A percentile compares a stretch with the other conserved stretches of the same genome.
phyloP scores from a whole-genome alignment of 1,139 yeast genomes.

The Suhomyces panamericanus region DNA sequence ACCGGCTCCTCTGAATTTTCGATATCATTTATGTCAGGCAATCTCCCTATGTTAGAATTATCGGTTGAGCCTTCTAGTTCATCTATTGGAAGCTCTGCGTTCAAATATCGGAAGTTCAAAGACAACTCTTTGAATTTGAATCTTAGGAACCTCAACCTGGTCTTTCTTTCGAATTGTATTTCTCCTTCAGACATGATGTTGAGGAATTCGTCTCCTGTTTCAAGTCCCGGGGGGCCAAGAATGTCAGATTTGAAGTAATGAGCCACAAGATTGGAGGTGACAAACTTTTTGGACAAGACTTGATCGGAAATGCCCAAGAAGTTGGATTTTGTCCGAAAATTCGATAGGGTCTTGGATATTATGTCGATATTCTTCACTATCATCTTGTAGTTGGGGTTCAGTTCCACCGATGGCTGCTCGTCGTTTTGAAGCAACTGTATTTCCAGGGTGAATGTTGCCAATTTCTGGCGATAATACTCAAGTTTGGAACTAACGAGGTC shows the following conservation, averaged over 20 bases:
- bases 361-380: constrained; percentile 3
- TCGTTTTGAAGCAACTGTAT: background rate
- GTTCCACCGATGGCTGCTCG: background rate
- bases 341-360: constrained; percentile 1
- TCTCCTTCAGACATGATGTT: constrained; percentile 10
- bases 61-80: background rate
- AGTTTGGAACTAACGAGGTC: constrained; percentile 11
- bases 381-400: constrained; percentile 4
- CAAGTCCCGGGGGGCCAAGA: background rate
- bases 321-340: constrained; percentile 1
- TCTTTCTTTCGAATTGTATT: constrained; percentile 10
- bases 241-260: constrained; percentile 2
- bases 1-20: constrained; percentile 7
- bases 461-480: constrained; percentile 12
- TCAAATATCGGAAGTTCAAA: constrained; percentile 7
- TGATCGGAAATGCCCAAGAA: constrained; percentile 7
- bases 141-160: constrained; percentile 15
- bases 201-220: constrained; percentile 2
- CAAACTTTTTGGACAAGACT: constrained; percentile 10
- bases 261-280: constrained; percentile 3
- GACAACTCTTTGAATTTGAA: constrained; percentile 19
- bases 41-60: background rate
- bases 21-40: background rate
- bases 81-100: background rate
- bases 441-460: background rate